These are phyloP conservation scores for Aspergillus arachidicola DNA, from an alignment of 2,329 filamentous ascomycete genomes.

Conservation along the genomic window DNA sequence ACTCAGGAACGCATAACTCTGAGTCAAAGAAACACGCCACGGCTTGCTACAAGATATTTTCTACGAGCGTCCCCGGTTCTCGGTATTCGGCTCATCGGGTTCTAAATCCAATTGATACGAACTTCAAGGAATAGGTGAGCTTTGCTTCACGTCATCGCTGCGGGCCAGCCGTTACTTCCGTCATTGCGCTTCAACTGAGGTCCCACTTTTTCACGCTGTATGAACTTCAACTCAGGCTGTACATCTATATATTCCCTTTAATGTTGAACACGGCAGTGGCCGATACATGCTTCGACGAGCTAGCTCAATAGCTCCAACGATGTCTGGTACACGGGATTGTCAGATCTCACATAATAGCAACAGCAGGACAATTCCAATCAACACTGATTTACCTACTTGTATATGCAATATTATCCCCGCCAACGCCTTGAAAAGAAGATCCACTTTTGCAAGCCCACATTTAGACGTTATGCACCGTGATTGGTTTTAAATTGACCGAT, in stretches of 20 bases:
- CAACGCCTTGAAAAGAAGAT: not conserved
- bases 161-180: not conserved
- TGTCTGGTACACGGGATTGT: not conserved
- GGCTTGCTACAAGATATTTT: too few relatives aligned
- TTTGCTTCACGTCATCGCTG: not conserved
- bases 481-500: not conserved
- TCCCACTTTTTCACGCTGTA: too few relatives aligned
- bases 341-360: not conserved
- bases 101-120: not conserved
- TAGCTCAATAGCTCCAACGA: not conserved
- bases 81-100: not conserved
- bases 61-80: too few relatives aligned
- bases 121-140: too few relatives aligned
- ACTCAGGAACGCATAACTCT: not conserved
- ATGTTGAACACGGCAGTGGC: not conserved
- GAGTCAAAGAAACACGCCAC: not conserved
- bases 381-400: not conserved
- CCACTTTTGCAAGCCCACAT: not conserved
- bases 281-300: not conserved
- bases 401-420: not conserved
- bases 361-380: not conserved
- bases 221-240: not conserved
- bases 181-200: not conserved
- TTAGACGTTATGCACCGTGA: not conserved
- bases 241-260: not conserved